A percentile compares a stretch with the other conserved stretches of the same genome.
Evolutionary conservation across 2,329 filamentous ascomycete genomes (phyloP).

Genomic region (Delphinella strobiligena): DNA sequence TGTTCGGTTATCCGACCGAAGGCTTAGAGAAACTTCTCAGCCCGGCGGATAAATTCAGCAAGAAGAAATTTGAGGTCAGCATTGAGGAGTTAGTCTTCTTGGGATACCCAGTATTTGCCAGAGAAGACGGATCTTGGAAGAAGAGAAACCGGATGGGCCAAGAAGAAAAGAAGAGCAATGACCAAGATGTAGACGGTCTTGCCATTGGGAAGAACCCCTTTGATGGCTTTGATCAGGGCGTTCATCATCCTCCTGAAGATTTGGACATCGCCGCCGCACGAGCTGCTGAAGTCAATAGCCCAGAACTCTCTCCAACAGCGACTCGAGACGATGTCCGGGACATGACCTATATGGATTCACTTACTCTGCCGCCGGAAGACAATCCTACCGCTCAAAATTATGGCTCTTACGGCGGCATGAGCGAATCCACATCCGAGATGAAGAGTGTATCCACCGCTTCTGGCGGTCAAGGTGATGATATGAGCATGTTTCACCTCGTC

Average conservation of each 20-base stretch:
- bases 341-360: background rate
- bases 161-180: constrained; percentile 2
- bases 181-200: constrained; percentile 1
- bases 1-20: constrained; percentile 62
- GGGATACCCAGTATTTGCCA: constrained; percentile 73
- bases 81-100: constrained; percentile 70
- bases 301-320: background rate
- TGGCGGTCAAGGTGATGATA: constrained; percentile 36
- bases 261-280: background rate
- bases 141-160: constrained; percentile 23
- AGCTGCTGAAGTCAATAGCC: background rate
- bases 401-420: constrained; percentile 1
- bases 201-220: constrained; percentile 2
- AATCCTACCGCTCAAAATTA: constrained; percentile 1
- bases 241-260: too few relatives aligned
- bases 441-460: constrained; percentile 17
- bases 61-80: constrained; percentile 68
- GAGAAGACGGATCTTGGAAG: constrained; percentile 65
- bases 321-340: background rate
- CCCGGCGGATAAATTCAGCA: constrained; percentile 64
- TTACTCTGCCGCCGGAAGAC: background rate
- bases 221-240: background rate
- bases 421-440: constrained; percentile 19
- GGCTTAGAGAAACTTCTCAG: constrained; percentile 72
- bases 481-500: constrained; percentile 97